Base-by-base conservation (phyloP, 805 yeast genomes). In the Hanseniaspora lachancei region DNA sequence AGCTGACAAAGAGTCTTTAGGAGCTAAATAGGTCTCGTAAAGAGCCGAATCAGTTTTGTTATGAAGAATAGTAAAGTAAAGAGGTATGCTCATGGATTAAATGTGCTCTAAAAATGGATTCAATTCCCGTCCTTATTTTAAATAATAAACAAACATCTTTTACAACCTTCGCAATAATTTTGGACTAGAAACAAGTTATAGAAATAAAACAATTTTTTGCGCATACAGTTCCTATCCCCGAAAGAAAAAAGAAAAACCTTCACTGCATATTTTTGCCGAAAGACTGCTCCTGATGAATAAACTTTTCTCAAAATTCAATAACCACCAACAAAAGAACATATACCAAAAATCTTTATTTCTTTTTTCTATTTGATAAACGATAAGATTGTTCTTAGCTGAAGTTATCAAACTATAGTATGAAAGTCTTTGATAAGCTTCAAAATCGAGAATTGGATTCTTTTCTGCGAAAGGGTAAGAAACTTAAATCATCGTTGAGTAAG, bases 31-130 rank as follows among this genome's bases (percentile, higher is more conserved):
- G 8, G 88, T 75, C 64, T 89, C 96, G 62, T 89, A 93, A 2
- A 93, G 64, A 0, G 97, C 96, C 59, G 78, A 78, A 66, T 93
- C 97, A 39, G 78, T 77, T 1, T 32, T 29, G 24, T 89, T 83
- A 18, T 97, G 97, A 43, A 93, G 79, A 49, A 93, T 83, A 4
- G 95, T 84, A 63, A 93, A 80, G 68, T 89, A 89, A 70, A 83
- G 86, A n/a, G 95, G 84, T 82, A 84, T 84, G 35, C 43, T 42
- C 41, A 41, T 34, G 8, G 2, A 8, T 13, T 21, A 1, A 23
- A 23, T 8, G 16, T 39, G 21, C 4, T n/a, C 15, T 20, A 18
- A 20, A 18, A 24, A 15, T 39, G 35, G 13, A 32, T 32, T 32
- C 5, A 15, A 6, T n/a, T 7, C 21, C 21, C 40, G 21, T 4